Evolutionary conservation across 768 basidiomycete species (phyloP).

Genomic region (Trametes maxima): DNA sequence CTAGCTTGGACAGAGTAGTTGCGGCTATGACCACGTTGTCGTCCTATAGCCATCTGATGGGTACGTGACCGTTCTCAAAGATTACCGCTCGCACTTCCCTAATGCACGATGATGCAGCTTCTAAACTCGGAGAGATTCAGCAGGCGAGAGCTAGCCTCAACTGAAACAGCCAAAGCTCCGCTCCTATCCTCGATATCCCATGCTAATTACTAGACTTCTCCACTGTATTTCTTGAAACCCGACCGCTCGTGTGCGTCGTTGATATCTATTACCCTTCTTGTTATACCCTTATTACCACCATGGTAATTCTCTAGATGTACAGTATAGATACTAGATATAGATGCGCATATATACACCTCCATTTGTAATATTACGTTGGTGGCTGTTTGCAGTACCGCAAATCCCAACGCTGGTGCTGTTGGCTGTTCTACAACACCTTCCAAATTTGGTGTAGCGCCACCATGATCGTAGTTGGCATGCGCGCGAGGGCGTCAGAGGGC

Average conservation of each 20-base stretch:
- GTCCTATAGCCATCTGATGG: constrained; percentile 28
- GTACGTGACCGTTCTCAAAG: constrained; percentile 14
- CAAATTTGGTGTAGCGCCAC: not conserved
- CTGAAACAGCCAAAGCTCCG: not conserved
- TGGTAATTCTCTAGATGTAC: not conserved
- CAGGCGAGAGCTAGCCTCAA: not conserved
- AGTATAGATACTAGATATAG: not conserved
- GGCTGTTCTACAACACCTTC: constrained; percentile 11
- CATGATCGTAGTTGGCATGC: constrained; percentile 3
- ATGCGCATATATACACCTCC: not conserved
- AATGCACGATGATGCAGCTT: not conserved
- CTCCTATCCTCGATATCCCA: not conserved
- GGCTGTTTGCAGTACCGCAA: not conserved
- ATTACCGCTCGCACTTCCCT: not conserved
- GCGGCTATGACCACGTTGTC: constrained; percentile 25
- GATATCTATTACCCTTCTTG: not conserved
- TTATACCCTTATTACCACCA: not conserved
- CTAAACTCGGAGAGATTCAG: constrained; percentile 12
- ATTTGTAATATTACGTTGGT: not conserved
- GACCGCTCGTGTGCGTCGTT: not conserved
- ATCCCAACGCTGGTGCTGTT: not conserved
- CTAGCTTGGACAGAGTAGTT: constrained; percentile 26
- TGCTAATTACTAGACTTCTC: not conserved
- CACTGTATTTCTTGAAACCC: not conserved
- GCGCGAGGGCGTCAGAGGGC: not conserved